Percentiles rank a stretch among this genome's conserved stretches.
phyloP scores from a whole-genome alignment of 768 basidiomycete genomes.

The Strobilomyces confusus region DNA sequence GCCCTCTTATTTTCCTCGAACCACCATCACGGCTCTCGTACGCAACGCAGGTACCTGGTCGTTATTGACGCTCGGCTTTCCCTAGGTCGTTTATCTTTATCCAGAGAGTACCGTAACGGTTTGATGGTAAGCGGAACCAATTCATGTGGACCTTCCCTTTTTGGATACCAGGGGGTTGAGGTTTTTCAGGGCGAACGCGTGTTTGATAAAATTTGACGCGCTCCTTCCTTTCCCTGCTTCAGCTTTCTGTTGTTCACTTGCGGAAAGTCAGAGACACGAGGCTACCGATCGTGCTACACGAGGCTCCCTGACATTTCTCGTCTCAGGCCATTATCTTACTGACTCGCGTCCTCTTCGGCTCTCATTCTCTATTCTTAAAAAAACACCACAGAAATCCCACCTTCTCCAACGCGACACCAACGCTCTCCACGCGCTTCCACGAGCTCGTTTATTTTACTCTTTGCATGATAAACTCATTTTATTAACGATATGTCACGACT shows the following conservation, averaged over 20 bases:
- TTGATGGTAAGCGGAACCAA: slow-evolving; percentile 27
- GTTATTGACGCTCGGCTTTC: slow-evolving; percentile 9
- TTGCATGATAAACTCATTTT: slow-evolving; percentile 28
- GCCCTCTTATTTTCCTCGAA: background rate
- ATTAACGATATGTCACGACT: slow-evolving; percentile 38
- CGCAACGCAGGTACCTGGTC: slow-evolving; percentile 10
- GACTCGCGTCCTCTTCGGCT: slow-evolving; percentile 17
- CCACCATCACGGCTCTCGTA: slow-evolving; percentile 1
- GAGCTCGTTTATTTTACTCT: slow-evolving; percentile 25
- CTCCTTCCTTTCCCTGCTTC: slow-evolving; percentile 22
- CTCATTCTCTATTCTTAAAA: slow-evolving; percentile 12
- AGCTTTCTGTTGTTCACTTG: slow-evolving; percentile 30
- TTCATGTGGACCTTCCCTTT: slow-evolving; percentile 26
- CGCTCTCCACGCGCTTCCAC: slow-evolving; percentile 25
- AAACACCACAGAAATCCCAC: slow-evolving; percentile 17
- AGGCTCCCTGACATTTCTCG: slow-evolving; percentile 37
- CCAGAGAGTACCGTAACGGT: slow-evolving; percentile 11
- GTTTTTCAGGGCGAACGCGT: slow-evolving; percentile 33
- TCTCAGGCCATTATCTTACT: slow-evolving; percentile 20
- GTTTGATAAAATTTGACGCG: slow-evolving; percentile 19
- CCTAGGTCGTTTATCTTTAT: slow-evolving; percentile 1
- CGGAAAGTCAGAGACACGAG: slow-evolving; percentile 49
- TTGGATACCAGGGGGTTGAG: slow-evolving; percentile 27
- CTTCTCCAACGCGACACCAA: slow-evolving; percentile 33
- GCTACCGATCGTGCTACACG: slow-evolving; percentile 42